Conservation (phyloP, 2,329 filamentous ascomycete genomes). For the Fusarium devonianum region DNA sequence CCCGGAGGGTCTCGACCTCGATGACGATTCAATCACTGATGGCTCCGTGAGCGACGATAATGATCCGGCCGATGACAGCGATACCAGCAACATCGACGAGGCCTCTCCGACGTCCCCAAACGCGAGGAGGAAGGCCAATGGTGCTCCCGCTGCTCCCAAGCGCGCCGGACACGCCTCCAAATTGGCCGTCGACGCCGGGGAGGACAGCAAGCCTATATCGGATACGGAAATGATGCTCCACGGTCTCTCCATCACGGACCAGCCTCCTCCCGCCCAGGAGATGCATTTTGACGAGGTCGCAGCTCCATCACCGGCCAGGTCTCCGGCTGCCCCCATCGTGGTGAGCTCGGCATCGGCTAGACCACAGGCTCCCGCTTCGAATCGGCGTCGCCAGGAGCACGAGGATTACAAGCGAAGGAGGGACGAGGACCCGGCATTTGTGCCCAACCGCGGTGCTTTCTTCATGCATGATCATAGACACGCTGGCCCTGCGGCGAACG, state of each 20-base stretch:
- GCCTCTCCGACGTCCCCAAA: slow-evolving; percentile 58
- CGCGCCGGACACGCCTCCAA: slow-evolving; percentile 43
- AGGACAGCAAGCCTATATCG: slow-evolving; percentile 47
- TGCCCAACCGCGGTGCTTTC: slow-evolving; percentile 92
- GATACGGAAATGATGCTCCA: slow-evolving; percentile 69
- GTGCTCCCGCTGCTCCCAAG: slow-evolving; percentile 50
- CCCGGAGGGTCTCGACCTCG: slow-evolving; percentile 62
- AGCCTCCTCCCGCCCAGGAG: slow-evolving; percentile 52
- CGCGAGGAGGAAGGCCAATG: slow-evolving; percentile 53
- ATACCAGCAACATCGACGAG: slow-evolving; percentile 69
- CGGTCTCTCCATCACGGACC: slow-evolving; percentile 56
- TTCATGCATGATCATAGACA: slow-evolving; percentile 96
- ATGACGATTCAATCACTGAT: slow-evolving; percentile 72
- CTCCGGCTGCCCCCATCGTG: slow-evolving; percentile 57
- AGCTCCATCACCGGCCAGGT: slow-evolving; percentile 49
- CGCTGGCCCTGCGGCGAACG: slow-evolving; percentile 77
- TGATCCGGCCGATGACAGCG: slow-evolving; percentile 66
- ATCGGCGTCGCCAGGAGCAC: slow-evolving; percentile 82
- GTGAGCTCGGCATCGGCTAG: slow-evolving; percentile 62
- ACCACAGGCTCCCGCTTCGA: slow-evolving; percentile 65
- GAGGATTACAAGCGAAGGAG: slow-evolving; percentile 89
- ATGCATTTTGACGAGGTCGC: slow-evolving; percentile 56
- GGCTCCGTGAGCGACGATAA: slow-evolving; percentile 70
- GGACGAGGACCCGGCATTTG: slow-evolving; percentile 89
- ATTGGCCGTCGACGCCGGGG: slow-evolving; percentile 48